These are phyloP conservation scores for Stachybotrys chartarum DNA, from an alignment of 2,329 filamentous ascomycete genomes.

Conservation along the genomic window DNA sequence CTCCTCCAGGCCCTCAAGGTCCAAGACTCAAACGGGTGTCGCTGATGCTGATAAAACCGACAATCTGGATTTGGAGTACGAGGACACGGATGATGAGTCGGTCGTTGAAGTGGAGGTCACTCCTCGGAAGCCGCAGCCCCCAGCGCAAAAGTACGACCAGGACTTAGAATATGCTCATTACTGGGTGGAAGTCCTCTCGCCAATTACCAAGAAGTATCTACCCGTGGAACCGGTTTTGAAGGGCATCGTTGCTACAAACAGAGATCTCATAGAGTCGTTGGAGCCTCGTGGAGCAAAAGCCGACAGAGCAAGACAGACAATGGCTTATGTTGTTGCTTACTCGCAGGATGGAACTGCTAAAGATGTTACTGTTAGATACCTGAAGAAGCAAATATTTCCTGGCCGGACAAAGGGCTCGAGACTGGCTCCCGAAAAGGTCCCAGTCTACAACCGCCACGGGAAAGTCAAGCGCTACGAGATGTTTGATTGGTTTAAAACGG, in stretches of 20 bases:
- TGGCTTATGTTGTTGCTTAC: constrained; percentile 81
- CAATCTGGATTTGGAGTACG: constrained; percentile 30
- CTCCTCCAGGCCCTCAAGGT: constrained; percentile 5
- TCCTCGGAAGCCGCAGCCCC: constrained; percentile 28
- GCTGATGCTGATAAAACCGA: constrained; percentile 32
- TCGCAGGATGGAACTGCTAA: constrained; percentile 83
- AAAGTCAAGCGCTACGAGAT: constrained; percentile 71
- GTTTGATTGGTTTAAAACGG: constrained; percentile 81
- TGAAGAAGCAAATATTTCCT: constrained; percentile 74
- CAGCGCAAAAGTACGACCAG: constrained; percentile 53
- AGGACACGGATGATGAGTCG: constrained; percentile 51
- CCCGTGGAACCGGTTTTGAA: constrained; percentile 72
- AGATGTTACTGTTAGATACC: constrained; percentile 87
- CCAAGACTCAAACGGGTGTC: neutral
- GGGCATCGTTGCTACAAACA: constrained; percentile 60
- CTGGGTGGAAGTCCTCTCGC: constrained; percentile 86
- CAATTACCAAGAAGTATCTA: constrained; percentile 70
- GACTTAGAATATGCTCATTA: constrained; percentile 83
- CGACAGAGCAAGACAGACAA: constrained; percentile 80
- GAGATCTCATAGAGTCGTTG: constrained; percentile 65
- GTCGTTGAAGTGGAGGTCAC: constrained; percentile 46
- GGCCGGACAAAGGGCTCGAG: constrained; percentile 85
- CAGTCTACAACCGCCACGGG: constrained; percentile 69
- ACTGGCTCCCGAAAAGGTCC: constrained; percentile 71
- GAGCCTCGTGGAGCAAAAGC: constrained; percentile 79